Evolutionary conservation across 2,329 filamentous ascomycete species (phyloP).

Genomic region (Moelleriella libera): DNA sequence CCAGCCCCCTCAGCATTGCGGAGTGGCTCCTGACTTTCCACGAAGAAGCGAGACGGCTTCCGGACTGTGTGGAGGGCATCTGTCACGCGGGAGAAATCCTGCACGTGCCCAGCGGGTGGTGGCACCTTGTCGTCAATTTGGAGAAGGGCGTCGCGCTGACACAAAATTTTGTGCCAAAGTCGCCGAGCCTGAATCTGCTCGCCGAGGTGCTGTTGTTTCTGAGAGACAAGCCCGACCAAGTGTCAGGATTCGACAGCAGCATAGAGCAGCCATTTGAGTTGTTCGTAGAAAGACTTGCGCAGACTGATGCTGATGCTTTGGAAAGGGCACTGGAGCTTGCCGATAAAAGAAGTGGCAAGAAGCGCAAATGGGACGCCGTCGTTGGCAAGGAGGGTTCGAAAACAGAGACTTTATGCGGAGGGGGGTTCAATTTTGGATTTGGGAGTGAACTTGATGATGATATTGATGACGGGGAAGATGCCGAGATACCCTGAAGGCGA

Average conservation of each 20-base stretch:
- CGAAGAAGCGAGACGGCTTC: conserved; percentile 58
- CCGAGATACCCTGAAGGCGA: no score
- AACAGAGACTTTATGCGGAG: conserved; percentile 11
- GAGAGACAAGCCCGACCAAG: conserved; percentile 67
- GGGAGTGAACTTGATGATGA: conserved; percentile 29
- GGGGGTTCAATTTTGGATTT: conserved; percentile 42
- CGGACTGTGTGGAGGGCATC: conserved; percentile 74
- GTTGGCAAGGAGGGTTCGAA: conserved; percentile 28
- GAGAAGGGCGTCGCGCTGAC: conserved; percentile 77
- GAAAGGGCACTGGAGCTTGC: conserved; percentile 50
- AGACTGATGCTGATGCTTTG: conserved; percentile 51
- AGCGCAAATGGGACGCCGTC: conserved; percentile 76
- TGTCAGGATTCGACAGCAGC: conserved; percentile 68
- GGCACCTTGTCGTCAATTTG: conserved; percentile 88
- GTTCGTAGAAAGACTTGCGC: conserved; percentile 56
- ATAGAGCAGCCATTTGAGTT: conserved; percentile 59
- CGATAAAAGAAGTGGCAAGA: conserved; percentile 50
- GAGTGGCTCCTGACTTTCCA: conserved; percentile 93
- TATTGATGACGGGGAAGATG: conserved; percentile 11
- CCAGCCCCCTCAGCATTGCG: conserved; percentile 85
- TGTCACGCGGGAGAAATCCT: conserved; percentile 75
- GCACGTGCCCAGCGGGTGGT: conserved; percentile 91
- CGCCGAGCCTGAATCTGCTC: conserved; percentile 40
- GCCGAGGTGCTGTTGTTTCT: conserved; percentile 67
- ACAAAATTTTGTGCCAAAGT: conserved; percentile 82